Base-by-base conservation (phyloP, 2,329 filamentous ascomycete species). In the Phoma herbarum region DNA sequence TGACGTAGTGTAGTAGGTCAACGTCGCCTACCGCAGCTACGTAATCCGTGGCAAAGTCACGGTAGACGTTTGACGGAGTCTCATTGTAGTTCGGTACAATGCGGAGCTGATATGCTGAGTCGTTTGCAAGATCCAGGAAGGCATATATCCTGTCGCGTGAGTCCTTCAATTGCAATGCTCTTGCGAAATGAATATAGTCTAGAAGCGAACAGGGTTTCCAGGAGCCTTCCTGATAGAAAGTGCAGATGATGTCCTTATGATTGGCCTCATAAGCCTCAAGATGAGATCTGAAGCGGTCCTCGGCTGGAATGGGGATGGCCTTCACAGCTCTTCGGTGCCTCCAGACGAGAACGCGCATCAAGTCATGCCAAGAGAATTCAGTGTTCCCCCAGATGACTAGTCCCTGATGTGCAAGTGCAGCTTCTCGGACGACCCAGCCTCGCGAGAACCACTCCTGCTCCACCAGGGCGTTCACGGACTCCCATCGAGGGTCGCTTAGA, bases 171-270 rank as follows among this genome's bases (percentile, higher is more conserved):
- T 49, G 47, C 9, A 59, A 33, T 1, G 46, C 43, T 18, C 49
- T 60, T n/a, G 60, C 52, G n/a, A 60, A 55, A n/a, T 45, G 54
- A 3, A 62, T 43, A 37, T 59, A 62, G 22, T 55, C 37, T n/a
- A 56, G 22, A 1, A 50, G 26, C 1, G 45, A 44, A 18, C 37
- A 49, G 12, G 52, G 25, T 25, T 47, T 43, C 57, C 45, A 62
- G n/a, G 10, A 54, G 25, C 20, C 41, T 16, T 22, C 16, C 6
- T 52, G 42, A 16, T 50, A 51, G 26, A 58, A 58, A 9, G 52
- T 31, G 22, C 52, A 46, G 22, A 54, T 48, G 20, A 22, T 22
- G 11, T 35, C 35, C 26, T 48, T 35, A 23, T 54, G 52, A 16
- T 26, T 43, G 28, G 44, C 35, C 22, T 54, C 52, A 10, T 48